phyloP scores from a whole-genome alignment of 2,329 filamentous ascomycete species.

The Diplocarpon rosae region DNA sequence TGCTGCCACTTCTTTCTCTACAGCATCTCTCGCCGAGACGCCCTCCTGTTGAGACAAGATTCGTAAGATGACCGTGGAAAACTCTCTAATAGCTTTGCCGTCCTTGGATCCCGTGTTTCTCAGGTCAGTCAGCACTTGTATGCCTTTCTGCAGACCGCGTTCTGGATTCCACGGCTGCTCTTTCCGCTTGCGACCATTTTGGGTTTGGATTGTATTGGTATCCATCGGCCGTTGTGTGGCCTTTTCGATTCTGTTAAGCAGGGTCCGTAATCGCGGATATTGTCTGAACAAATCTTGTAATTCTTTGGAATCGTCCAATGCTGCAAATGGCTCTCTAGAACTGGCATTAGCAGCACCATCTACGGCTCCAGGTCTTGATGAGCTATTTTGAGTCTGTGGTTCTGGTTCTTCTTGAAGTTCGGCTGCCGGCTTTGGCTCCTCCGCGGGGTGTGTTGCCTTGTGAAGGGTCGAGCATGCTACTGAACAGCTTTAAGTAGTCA shows the following conservation, averaged over 20 bases:
- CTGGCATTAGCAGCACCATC: conserved; percentile 12
- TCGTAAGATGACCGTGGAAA: conserved; percentile 43
- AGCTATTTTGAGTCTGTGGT: conserved; percentile 5
- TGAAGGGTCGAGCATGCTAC: conserved; percentile 44
- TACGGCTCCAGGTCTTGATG: conserved; percentile 16
- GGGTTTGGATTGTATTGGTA: not conserved
- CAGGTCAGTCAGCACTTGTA: conserved; percentile 40
- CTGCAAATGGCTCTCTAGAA: conserved; percentile 36
- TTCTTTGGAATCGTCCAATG: conserved; percentile 39
- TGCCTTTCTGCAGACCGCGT: conserved; percentile 44
- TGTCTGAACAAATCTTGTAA: conserved; percentile 40
- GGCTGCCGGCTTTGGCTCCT: conserved; percentile 5
- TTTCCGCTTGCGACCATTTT: conserved; percentile 5
- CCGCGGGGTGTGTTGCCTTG: conserved; percentile 28
- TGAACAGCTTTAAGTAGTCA: conserved; percentile 39
- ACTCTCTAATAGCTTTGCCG: conserved; percentile 50
- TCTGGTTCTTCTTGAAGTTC: conserved; percentile 5
- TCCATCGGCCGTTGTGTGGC: conserved; percentile 36
- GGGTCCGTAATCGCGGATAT: conserved; percentile 39
- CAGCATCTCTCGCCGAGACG: conserved; percentile 28
- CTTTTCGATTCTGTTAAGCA: conserved; percentile 38
- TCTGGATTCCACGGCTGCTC: conserved; percentile 42
- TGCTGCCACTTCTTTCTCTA: conserved; percentile 36
- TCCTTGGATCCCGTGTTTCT: conserved; percentile 40
- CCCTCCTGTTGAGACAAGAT: conserved; percentile 31